Evolutionary conservation across 805 yeast species (phyloP).

Genomic region (Candida alai): DNA sequence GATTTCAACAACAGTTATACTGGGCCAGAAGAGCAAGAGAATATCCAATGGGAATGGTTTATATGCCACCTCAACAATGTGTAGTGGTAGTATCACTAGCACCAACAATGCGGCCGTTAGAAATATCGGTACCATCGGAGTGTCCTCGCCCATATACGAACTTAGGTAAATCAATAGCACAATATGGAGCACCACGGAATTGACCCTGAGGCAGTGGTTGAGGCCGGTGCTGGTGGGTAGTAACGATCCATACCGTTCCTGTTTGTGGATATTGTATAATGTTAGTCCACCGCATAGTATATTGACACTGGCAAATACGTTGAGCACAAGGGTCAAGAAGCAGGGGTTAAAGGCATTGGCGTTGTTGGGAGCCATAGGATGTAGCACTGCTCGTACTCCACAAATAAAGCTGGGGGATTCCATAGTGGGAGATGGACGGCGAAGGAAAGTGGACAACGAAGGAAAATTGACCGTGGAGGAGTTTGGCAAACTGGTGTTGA

Average conservation of each 20-base stretch:
- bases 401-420: too few species aligned
- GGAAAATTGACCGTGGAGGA: too few species aligned
- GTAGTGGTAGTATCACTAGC: constrained; percentile 22
- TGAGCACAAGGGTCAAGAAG: constrained; percentile 17
- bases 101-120: constrained; percentile 10
- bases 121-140: constrained; percentile 15
- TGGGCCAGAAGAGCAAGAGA: constrained; percentile 29
- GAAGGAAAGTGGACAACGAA: too few species aligned
- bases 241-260: constrained; percentile 14
- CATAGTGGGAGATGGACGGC: too few species aligned
- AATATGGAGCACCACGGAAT: constrained; percentile 17
- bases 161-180: constrained; percentile 14
- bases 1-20: constrained; percentile 15
- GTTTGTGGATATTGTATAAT: background rate
- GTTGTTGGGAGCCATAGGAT: constrained; percentile 20
- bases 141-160: constrained; percentile 17
- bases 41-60: constrained; percentile 18
- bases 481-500: too few species aligned
- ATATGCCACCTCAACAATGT: constrained; percentile 21
- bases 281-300: constrained; percentile 8
- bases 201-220: constrained; percentile 18
- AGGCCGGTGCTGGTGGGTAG: constrained; percentile 23
- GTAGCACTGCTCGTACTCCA: constrained; percentile 10
- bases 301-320: constrained; percentile 8
- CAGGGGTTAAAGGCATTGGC: constrained; percentile 36